Percentiles rank a stretch among this genome's conserved stretches.
Evolutionary conservation across 768 basidiomycete genomes (phyloP).

Genomic region (Amanita rubescens): DNA sequence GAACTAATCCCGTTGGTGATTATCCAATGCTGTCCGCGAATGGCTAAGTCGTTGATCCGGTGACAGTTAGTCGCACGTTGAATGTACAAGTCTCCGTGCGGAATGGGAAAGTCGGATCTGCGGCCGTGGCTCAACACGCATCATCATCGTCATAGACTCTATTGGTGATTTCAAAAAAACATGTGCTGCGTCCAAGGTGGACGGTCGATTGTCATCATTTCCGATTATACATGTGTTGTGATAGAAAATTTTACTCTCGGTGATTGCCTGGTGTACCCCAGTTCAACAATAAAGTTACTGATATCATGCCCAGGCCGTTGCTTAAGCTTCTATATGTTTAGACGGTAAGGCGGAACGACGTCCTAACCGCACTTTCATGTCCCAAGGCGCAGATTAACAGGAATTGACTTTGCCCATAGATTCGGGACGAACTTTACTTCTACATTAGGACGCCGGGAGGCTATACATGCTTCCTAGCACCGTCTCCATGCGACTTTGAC

Average conservation of each 20-base stretch:
- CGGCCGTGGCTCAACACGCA: not conserved
- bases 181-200: not conserved
- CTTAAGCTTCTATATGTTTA: slow-evolving; percentile 1
- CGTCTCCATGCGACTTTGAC: not conserved
- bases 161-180: not conserved
- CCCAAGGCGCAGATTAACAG: not conserved
- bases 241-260: not conserved
- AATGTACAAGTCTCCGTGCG: not conserved
- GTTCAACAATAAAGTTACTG: not conserved
- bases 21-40: not conserved
- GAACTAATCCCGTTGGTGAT: not conserved
- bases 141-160: not conserved
- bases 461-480: not conserved
- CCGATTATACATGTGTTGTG: not conserved
- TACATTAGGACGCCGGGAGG: not conserved
- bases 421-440: not conserved
- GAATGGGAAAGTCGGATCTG: not conserved
- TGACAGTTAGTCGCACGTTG: not conserved
- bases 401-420: not conserved
- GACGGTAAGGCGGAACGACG: not conserved
- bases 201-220: not conserved
- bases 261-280: not conserved
- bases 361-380: not conserved
- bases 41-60: not conserved
- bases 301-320: not conserved